phyloP scores from a whole-genome alignment of 148 eudicot species.

The Amaranthus hypochondriacus region DNA sequence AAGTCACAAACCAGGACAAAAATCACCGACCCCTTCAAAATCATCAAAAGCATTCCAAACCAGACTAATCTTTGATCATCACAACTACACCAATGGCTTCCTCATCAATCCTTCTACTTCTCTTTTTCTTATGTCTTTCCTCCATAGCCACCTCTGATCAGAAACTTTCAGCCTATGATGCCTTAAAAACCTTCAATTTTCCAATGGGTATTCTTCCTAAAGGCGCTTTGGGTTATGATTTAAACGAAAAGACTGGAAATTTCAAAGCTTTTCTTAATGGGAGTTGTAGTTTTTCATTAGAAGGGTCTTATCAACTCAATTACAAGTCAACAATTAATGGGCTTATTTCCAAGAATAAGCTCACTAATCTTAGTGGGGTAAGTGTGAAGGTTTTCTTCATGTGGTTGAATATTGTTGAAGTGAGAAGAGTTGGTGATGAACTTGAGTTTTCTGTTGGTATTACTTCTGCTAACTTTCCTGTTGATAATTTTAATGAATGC shows the following conservation, averaged over 20 bases:
- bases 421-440: conserved; percentile 41
- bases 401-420: conserved; percentile 66
- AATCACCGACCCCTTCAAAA: not conserved
- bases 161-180: conserved; percentile 41
- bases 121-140: conserved; percentile 2
- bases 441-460: conserved; percentile 67
- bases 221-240: conserved; percentile 48
- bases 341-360: conserved; percentile 35
- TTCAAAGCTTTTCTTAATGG: conserved; percentile 44
- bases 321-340: conserved; percentile 55
- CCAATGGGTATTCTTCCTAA: conserved; percentile 57
- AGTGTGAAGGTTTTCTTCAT: conserved; percentile 53
- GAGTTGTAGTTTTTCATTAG: conserved; percentile 50
- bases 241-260: conserved; percentile 39
- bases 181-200: conserved; percentile 45
- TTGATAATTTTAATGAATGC: conserved; percentile 44
- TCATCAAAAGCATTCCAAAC: not conserved
- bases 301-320: conserved; percentile 55
- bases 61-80: not conserved
- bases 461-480: conserved; percentile 50
- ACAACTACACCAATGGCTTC: not conserved
- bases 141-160: conserved; percentile 8
- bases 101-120: conserved; percentile 5
- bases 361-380: conserved; percentile 46
- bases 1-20: not conserved